These are phyloP conservation scores for Neonectria magnoliae DNA, from an alignment of 2,329 filamentous ascomycete species.

Conservation along the genomic window DNA sequence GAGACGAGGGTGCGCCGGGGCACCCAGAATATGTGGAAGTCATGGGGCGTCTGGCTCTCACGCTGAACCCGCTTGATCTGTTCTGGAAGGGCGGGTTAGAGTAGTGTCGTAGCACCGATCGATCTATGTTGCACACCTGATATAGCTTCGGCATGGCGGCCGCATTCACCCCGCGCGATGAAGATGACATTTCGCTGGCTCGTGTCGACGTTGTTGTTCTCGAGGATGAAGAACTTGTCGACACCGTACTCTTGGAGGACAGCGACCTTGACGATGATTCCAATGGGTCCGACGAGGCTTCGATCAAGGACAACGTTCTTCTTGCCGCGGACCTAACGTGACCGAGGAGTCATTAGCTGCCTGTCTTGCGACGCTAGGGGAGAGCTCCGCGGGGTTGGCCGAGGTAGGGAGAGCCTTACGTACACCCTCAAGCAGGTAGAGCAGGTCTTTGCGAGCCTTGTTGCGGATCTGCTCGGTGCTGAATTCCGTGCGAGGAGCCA, in stretches of 20 bases:
- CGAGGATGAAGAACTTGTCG: constrained; percentile 95
- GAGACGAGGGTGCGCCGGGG: constrained; percentile 91
- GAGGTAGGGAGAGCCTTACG: constrained; percentile 59
- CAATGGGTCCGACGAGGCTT: constrained; percentile 87
- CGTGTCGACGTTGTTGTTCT: constrained; percentile 94
- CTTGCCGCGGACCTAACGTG: constrained; percentile 88
- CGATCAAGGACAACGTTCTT: constrained; percentile 97
- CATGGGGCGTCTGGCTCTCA: constrained; percentile 89
- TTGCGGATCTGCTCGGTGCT: constrained; percentile 80
- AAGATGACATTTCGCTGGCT: constrained; percentile 96
- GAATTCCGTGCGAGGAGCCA: constrained; percentile 77
- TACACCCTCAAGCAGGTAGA: constrained; percentile 94
- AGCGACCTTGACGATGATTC: constrained; percentile 93
- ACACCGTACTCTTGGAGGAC: constrained; percentile 97
- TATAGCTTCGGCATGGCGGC: constrained; percentile 83
- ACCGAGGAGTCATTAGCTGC: constrained; percentile 24
- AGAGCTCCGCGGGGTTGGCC: constrained; percentile 19
- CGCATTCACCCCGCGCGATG: constrained; percentile 89
- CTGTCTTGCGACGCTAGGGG: constrained; percentile 28
- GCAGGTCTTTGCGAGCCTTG: constrained; percentile 86
- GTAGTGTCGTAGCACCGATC: background rate
- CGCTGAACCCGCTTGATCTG: constrained; percentile 91
- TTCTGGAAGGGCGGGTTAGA: constrained; percentile 64
- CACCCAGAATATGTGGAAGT: constrained; percentile 97
- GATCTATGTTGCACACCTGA: constrained; percentile 72